These are phyloP conservation scores for Pestalotiopsis sp. DNA, from an alignment of 2,329 filamentous ascomycete species.

Conservation along the genomic window DNA sequence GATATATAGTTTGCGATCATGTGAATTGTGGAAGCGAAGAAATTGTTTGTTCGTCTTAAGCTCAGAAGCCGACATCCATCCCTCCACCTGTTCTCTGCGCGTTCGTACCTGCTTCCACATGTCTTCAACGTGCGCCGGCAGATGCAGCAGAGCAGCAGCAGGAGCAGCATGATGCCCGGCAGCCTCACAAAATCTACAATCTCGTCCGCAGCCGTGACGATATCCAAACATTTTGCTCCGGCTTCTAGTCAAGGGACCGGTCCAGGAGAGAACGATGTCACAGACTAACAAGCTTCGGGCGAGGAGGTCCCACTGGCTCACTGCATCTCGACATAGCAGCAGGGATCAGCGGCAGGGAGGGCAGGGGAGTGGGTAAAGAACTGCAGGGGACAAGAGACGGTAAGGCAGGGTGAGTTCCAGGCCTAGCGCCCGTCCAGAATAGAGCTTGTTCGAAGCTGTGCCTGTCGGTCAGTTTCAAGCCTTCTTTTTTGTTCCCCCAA, in stretches of 20 bases:
- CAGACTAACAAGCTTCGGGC: background rate
- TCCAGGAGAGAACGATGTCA: background rate
- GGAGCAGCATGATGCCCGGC: no score
- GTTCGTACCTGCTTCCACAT: no score
- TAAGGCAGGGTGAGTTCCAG: background rate
- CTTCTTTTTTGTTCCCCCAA: background rate
- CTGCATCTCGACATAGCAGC: background rate
- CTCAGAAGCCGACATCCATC: no score
- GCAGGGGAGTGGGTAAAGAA: background rate
- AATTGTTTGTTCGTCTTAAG: no score
- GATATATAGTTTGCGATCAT: no score
- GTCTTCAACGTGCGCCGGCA: no score
- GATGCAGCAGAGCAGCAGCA: no score
- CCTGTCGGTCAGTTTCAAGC: conserved; percentile 6
- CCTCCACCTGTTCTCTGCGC: no score
- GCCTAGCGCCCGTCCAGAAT: conserved; percentile 3
- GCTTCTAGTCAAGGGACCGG: background rate
- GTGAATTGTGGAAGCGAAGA: no score
- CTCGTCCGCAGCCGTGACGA: background rate
- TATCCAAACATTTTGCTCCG: background rate
- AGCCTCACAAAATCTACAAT: background rate
- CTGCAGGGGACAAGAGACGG: background rate
- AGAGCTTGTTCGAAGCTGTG: conserved; percentile 8
- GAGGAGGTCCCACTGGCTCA: background rate
- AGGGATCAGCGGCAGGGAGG: conserved; percentile 10